phyloP scores from a whole-genome alignment of 164 flowering plant genomes.

The Buxus sempervirens region DNA sequence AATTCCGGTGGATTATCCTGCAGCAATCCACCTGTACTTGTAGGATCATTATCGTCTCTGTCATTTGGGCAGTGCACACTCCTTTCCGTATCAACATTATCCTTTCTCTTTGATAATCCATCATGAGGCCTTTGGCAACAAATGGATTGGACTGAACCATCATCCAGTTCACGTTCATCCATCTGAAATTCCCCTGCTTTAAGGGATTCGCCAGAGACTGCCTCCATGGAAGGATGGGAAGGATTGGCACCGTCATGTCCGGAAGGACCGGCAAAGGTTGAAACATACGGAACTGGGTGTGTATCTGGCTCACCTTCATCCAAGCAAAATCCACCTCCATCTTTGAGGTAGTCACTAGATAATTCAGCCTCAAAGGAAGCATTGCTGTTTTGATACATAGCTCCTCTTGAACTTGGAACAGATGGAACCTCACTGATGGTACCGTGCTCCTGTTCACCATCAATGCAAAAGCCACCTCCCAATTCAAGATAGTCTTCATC shows the following conservation, averaged over 20 bases:
- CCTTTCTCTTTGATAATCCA: constrained; percentile 4
- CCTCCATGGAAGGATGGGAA: constrained; percentile 13
- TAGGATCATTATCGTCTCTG: neutral
- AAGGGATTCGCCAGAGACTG: constrained; percentile 32
- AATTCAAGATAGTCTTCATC: neutral
- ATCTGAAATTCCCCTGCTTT: constrained; percentile 58
- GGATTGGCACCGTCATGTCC: constrained; percentile 12
- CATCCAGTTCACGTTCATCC: constrained; percentile 31
- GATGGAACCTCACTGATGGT: no score
- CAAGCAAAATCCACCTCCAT: constrained; percentile 47
- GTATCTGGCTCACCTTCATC: constrained; percentile 34
- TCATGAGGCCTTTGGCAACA: constrained; percentile 3
- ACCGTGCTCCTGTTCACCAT: neutral
- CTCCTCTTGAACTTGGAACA: neutral
- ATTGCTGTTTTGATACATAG: neutral
- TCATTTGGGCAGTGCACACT: constrained; percentile 4
- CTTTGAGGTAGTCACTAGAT: constrained; percentile 28
- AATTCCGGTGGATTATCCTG: constrained; percentile 13
- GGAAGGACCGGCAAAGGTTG: neutral
- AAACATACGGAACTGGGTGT: constrained; percentile 7
- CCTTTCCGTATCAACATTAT: constrained; percentile 4
- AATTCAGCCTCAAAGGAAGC: neutral
- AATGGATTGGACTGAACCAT: constrained; percentile 2
- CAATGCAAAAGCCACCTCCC: neutral
- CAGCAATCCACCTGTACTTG: neutral